A percentile compares a stretch with the other conserved stretches of the same genome.
Evolutionary conservation across 768 basidiomycete genomes (phyloP).

Genomic region (Tricholoma terreum): DNA sequence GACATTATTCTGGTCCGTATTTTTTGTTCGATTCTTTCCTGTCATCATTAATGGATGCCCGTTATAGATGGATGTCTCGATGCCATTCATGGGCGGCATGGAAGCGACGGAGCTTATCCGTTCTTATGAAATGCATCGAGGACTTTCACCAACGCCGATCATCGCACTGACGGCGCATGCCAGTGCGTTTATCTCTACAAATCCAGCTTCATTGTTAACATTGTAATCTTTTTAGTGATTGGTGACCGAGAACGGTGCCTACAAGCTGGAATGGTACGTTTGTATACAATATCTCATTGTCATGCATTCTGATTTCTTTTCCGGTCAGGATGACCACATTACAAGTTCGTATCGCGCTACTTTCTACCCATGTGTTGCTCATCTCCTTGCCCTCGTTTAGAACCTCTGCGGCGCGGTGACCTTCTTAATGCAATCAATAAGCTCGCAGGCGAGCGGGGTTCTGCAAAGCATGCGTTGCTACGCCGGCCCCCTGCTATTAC

Average conservation of each 20-base stretch:
- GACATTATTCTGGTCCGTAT: constrained; percentile 85
- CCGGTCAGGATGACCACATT: constrained; percentile 63
- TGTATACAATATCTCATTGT: background rate
- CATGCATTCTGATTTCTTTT: background rate
- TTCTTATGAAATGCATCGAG: constrained; percentile 40
- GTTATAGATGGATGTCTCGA: constrained; percentile 91
- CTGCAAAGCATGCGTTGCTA: constrained; percentile 32
- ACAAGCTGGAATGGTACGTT: constrained; percentile 44
- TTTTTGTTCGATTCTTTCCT: background rate
- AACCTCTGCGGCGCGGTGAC: constrained; percentile 77
- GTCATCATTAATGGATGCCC: background rate
- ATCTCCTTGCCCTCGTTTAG: constrained; percentile 30
- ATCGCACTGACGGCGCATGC: constrained; percentile 97
- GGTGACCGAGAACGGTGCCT: constrained; percentile 55
- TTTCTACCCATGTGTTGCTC: too few species aligned
- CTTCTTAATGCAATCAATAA: constrained; percentile 80
- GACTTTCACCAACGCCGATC: constrained; percentile 77
- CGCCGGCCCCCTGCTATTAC: constrained; percentile 14
- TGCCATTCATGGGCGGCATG: constrained; percentile 99
- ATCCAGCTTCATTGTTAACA: background rate
- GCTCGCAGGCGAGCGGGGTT: constrained; percentile 63
- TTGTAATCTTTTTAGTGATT: constrained; percentile 60
- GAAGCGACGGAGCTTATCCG: constrained; percentile 94
- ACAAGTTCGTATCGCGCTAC: constrained; percentile 51
- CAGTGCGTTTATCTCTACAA: constrained; percentile 50